Conservation (phyloP, 1,284 basidiomycete genomes). For the Apiotrichum montevideense region DNA sequence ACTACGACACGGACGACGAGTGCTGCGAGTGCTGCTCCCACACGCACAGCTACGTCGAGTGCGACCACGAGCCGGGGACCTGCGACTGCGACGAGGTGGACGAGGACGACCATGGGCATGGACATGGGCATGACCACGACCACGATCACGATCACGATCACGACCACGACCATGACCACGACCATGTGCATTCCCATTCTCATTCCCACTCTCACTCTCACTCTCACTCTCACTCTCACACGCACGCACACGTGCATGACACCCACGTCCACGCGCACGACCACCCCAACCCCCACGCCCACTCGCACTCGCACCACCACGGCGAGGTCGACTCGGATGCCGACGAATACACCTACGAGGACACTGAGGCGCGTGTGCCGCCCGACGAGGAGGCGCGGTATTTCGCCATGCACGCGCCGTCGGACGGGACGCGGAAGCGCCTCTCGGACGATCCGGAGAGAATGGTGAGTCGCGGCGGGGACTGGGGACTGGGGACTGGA, state of each 20-base stretch:
- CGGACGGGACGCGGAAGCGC: conserved; percentile 7
- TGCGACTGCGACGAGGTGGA: conserved; percentile 16
- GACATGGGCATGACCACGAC: conserved; percentile 17
- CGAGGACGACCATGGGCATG: conserved; percentile 7
- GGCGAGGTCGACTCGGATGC: conserved; percentile 21
- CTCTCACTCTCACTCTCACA: background rate
- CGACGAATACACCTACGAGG: conserved; percentile 16
- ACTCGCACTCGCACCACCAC: conserved; percentile 17
- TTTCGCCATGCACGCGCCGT: background rate
- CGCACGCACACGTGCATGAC: background rate
- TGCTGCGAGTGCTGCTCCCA: conserved; percentile 30
- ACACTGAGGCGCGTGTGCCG: background rate
- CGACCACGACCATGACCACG: background rate
- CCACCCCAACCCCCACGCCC: conserved; percentile 13
- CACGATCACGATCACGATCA: conserved; percentile 17
- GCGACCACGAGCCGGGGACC: conserved; percentile 16
- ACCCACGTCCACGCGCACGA: conserved; percentile 1
- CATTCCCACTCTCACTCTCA: background rate
- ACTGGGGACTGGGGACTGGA: background rate
- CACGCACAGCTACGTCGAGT: conserved; percentile 17
- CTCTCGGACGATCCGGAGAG: conserved; percentile 39
- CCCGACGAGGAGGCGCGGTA: background rate
- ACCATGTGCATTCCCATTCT: background rate
- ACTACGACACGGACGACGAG: conserved; percentile 27
- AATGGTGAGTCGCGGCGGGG: conserved; percentile 31